phyloP scores from a whole-genome alignment of 345 rosid species.

The Kernera saxatilis region DNA sequence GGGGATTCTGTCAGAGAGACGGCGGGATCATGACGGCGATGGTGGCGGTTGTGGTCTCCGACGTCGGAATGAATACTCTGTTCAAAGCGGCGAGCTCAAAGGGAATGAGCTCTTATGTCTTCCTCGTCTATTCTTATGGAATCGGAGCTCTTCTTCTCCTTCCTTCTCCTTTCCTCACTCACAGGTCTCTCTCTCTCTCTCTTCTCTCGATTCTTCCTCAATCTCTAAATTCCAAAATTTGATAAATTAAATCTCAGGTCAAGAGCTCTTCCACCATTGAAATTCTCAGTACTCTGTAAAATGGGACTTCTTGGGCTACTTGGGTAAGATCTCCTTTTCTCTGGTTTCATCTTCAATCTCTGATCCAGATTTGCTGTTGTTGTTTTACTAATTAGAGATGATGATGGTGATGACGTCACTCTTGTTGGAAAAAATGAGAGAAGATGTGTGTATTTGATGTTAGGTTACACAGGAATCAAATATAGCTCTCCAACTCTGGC shows the following conservation, averaged over 20 bases:
- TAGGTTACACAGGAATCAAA: conserved; percentile 43
- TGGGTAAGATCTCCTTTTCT: conserved; percentile 32
- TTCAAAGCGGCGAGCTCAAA: conserved; percentile 42
- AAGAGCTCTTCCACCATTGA: conserved; percentile 27
- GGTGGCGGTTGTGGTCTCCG: conserved; percentile 31
- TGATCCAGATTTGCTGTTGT: not conserved
- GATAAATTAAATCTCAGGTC: conserved; percentile 18
- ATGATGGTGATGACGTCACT: not conserved
- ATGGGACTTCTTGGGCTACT: conserved; percentile 41
- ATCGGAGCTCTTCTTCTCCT: conserved; percentile 42
- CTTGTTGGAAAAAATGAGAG: conserved; percentile 20
- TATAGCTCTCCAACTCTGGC: conserved; percentile 54
- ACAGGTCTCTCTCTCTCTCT: conserved; percentile 26
- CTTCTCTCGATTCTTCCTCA: not conserved
- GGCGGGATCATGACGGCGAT: conserved; percentile 36
- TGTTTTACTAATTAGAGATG: not conserved
- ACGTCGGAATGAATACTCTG: conserved; percentile 33
- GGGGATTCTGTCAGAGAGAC: conserved; percentile 16
- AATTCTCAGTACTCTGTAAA: conserved; percentile 27
- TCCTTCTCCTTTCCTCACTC: conserved; percentile 37
- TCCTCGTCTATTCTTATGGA: conserved; percentile 38
- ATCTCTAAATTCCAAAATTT: not conserved
- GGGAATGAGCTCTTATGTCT: conserved; percentile 42
- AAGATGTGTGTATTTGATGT: conserved; percentile 37
- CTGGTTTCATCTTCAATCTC: not conserved